These are phyloP conservation scores for Neocallimastix lanati DNA, from an alignment of 192 early-diverging fungal species.

Conservation along the genomic window DNA sequence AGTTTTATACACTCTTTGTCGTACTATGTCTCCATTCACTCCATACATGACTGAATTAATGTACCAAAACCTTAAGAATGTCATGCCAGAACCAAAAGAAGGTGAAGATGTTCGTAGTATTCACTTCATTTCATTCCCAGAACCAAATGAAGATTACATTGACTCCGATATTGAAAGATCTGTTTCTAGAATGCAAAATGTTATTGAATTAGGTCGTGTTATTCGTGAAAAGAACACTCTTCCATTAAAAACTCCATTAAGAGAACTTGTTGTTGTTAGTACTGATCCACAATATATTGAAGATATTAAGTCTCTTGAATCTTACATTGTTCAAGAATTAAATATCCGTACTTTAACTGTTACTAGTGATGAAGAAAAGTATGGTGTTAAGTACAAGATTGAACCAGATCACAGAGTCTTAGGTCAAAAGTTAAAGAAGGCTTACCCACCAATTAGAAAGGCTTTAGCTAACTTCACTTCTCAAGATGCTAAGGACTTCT, in stretches of 20 bases:
- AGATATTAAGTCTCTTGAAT: conserved; percentile 67
- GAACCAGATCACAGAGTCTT: conserved; percentile 80
- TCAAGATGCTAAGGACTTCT: conserved; percentile 65
- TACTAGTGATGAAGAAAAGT: conserved; percentile 76
- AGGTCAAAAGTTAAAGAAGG: conserved; percentile 79
- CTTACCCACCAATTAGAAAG: conserved; percentile 66
- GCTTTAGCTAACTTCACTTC: conserved; percentile 55
- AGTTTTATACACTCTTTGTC: conserved; percentile 76
- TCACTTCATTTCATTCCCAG: conserved; percentile 92
- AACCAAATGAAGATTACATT: conserved; percentile 86
- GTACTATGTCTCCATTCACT: conserved; percentile 89
- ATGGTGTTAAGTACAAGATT: conserved; percentile 81
- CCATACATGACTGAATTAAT: conserved; percentile 93
- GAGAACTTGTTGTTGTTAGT: conserved; percentile 82
- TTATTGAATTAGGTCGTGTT: conserved; percentile 85
- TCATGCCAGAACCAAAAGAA: conserved; percentile 31
- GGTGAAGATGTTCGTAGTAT: conserved; percentile 62
- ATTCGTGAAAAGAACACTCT: conserved; percentile 81
- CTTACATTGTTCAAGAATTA: conserved; percentile 82
- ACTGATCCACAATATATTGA: conserved; percentile 67
- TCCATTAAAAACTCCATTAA: conserved; percentile 83
- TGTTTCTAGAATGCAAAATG: conserved; percentile 84
- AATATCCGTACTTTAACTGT: conserved; percentile 73
- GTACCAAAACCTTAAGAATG: conserved; percentile 81
- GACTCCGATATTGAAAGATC: conserved; percentile 85